Evolutionary conservation across 2,329 filamentous ascomycete genomes (phyloP), one percentile per base, ranked within the genome.

Genomic region (Tolypocladium capitatum): DNA sequence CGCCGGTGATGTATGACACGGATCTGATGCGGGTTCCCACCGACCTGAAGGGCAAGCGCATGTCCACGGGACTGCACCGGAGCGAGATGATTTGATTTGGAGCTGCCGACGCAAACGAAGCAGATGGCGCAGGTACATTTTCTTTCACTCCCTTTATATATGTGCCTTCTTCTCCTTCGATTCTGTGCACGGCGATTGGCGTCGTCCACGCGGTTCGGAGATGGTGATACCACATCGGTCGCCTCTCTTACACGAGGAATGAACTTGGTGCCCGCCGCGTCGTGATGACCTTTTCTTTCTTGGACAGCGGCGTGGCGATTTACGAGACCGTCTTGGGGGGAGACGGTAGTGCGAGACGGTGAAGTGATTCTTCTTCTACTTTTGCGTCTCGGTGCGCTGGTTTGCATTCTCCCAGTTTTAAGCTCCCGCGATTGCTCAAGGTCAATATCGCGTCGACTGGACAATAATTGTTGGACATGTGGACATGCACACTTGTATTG

Each of bases 1-100:
- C 65, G 36, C 65, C 67, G 1, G 57, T 65, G 44, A 62, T 62
- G 51, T 70, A 64, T 49, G 63, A 75, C 51, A 58, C 54, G 9
- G 65, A 65, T 10, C 48, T 56, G 16, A 45, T 65, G 46, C 61
- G 64, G 21, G 63, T 63, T 8, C 63, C 65, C 1, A 51, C 60
- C 31, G 62, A 66, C 33, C 50, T 54, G 7, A 54, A 52, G 43
- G 62, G 56, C 56, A 67, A 68, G 41, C 65, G 68, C 48, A 64
- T 69, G 42, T 68, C 70, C 30, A 79, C 73, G 13, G 76, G 76
- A 1, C 60, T 79, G 33, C 68, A 75, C 53, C 65, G 64, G 47
- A 75, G 68, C 58, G 75, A 79, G 62, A 73, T 80, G 73, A 73
- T 80, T 53, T 80, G 60, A 52, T 27, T 31, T 34, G 16, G 27